Evolutionary conservation across 2,329 filamentous ascomycete species (phyloP).

Genomic region (Fusarium dimerum): DNA sequence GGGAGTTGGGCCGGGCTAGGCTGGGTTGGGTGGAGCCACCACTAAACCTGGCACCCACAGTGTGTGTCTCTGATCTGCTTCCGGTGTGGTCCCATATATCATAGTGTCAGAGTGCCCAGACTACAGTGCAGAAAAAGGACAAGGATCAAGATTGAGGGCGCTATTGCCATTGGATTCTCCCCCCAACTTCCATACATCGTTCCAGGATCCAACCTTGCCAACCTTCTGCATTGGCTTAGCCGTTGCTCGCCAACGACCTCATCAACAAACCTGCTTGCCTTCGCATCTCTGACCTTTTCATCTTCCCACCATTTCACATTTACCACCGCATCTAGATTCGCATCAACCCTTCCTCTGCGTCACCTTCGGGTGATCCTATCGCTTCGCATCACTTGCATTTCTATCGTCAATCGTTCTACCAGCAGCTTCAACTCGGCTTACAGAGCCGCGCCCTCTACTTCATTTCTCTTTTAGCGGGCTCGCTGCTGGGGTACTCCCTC

Average conservation of each 20-base stretch:
- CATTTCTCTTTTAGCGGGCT: slow-evolving; percentile 17
- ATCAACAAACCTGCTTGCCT: slow-evolving; percentile 19
- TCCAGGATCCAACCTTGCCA: slow-evolving; percentile 12
- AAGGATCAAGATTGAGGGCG: slow-evolving; percentile 5
- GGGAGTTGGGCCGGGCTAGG: too few species aligned
- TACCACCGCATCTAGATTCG: too few species aligned
- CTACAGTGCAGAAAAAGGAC: background rate
- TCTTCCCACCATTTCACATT: slow-evolving; percentile 7
- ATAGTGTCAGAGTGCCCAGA: background rate
- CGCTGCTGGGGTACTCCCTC: slow-evolving; percentile 23
- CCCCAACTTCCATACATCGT: slow-evolving; percentile 1
- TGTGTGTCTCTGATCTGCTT: slow-evolving; percentile 24
- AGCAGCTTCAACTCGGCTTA: slow-evolving; percentile 4
- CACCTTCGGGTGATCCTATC: slow-evolving; percentile 16
- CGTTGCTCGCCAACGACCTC: slow-evolving; percentile 25
- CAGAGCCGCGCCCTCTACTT: slow-evolving; percentile 5
- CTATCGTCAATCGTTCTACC: slow-evolving; percentile 12
- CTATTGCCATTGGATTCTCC: slow-evolving; percentile 17
- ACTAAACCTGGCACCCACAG: background rate
- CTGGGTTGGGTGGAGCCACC: too few species aligned
- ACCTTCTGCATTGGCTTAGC: slow-evolving; percentile 1
- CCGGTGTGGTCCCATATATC: slow-evolving; percentile 21
- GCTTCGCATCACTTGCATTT: slow-evolving; percentile 16
- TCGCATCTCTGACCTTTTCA: slow-evolving; percentile 9
- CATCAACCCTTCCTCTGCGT: background rate